phyloP scores from a whole-genome alignment of 2,329 filamentous ascomycete species.

The Aspergillus jensenii region DNA sequence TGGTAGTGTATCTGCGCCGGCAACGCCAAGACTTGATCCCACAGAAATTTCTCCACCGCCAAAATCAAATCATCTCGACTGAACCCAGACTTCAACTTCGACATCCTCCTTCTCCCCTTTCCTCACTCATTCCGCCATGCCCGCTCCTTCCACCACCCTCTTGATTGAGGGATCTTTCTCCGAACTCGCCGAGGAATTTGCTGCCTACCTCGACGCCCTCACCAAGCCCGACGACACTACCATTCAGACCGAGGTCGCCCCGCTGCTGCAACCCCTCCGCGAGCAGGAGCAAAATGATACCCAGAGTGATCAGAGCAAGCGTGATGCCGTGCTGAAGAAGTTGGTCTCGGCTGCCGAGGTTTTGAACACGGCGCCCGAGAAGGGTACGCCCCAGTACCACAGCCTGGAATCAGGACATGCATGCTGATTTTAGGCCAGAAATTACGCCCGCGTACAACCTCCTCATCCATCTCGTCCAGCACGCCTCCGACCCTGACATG shows the following conservation, averaged over 20 bases:
- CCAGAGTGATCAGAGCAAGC: conserved; percentile 59
- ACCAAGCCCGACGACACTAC: conserved; percentile 63
- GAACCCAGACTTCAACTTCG: conserved; percentile 6
- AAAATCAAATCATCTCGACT: conserved; percentile 24
- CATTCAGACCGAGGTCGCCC: conserved; percentile 64
- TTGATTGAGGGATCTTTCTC: conserved; percentile 89
- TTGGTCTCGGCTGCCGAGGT: conserved; percentile 75
- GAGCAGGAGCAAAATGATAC: conserved; percentile 56
- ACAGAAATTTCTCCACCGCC: conserved; percentile 44
- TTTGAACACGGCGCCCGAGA: conserved; percentile 85
- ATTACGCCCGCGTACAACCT: conserved; percentile 96
- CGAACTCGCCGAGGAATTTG: conserved; percentile 91
- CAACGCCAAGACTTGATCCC: conserved; percentile 41
- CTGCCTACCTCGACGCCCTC: conserved; percentile 84
- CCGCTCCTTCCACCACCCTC: conserved; percentile 61
- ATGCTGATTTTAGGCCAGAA: conserved; percentile 52
- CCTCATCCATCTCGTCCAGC: conserved; percentile 86
- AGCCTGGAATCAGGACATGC: not conserved
- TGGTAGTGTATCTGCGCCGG: not conserved
- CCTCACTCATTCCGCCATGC: conserved; percentile 46
- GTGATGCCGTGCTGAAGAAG: conserved; percentile 84
- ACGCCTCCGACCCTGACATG: conserved; percentile 80
- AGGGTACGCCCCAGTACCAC: conserved; percentile 52
- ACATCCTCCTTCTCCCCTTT: conserved; percentile 11
- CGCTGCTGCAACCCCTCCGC: conserved; percentile 60